A percentile compares a stretch with the other conserved stretches of the same genome.
These are phyloP conservation scores for Tolypocladium guangdongense DNA, from an alignment of 2,329 filamentous ascomycete species.

Conservation along the genomic window DNA sequence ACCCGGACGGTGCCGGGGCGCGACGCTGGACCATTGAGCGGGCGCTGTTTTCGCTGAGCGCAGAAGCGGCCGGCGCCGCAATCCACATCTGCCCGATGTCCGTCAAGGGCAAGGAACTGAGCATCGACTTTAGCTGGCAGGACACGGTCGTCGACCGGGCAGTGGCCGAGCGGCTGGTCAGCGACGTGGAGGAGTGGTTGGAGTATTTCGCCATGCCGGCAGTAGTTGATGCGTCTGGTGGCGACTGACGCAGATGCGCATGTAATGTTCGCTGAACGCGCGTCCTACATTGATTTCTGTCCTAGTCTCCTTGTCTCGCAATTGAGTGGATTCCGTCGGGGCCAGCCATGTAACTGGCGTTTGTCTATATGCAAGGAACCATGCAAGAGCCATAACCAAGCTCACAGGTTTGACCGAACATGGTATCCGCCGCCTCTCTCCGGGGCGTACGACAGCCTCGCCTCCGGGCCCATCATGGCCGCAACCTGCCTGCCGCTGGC, in stretches of 20 bases:
- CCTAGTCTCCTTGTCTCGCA: too few species aligned
- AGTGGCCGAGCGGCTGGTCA: slow-evolving; percentile 9
- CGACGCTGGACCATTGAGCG: slow-evolving; percentile 11
- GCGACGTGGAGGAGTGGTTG: slow-evolving; percentile 3
- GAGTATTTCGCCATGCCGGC: not conserved
- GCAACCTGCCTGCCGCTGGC: not conserved
- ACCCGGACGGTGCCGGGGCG: not conserved
- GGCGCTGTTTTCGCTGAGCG: slow-evolving; percentile 12
- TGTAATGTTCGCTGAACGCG: not conserved
- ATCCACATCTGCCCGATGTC: slow-evolving; percentile 12
- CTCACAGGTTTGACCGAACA: not conserved
- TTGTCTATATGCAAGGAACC: not conserved
- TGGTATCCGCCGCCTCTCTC: not conserved
- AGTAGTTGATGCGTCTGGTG: not conserved
- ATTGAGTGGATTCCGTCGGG: too few species aligned
- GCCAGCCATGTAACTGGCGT: not conserved
- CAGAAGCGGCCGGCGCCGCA: slow-evolving; percentile 9
- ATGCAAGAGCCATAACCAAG: not conserved
- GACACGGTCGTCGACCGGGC: slow-evolving; percentile 7
- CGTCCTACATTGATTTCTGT: not conserved
- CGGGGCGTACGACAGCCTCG: slow-evolving; percentile 4
- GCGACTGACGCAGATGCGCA: not conserved
- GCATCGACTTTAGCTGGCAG: slow-evolving; percentile 15
- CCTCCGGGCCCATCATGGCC: slow-evolving; percentile 7
- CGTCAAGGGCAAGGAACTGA: slow-evolving; percentile 10